Percentiles rank a stretch among this genome's conserved stretches.
Evolutionary conservation across 306 rosid genomes (phyloP).

Genomic region (apple (Malus domestica)): DNA sequence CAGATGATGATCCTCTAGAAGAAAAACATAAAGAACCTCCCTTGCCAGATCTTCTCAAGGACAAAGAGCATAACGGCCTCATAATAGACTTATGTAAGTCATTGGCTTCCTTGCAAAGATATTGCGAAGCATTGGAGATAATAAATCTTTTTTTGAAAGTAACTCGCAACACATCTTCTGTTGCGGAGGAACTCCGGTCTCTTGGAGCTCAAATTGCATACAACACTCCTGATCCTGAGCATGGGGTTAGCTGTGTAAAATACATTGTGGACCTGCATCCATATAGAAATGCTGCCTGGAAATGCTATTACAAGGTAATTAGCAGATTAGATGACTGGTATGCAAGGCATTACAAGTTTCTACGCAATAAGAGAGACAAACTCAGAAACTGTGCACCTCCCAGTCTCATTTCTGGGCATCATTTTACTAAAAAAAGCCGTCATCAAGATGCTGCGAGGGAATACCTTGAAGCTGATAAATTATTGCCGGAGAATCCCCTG

Average conservation of each 20-base stretch:
- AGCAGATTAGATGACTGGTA: conserved; percentile 74
- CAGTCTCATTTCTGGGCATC: conserved; percentile 66
- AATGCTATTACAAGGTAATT: conserved; percentile 90
- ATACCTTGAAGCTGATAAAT: conserved; percentile 83
- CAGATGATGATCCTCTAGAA: conserved; percentile 66
- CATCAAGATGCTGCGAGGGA: conserved; percentile 91
- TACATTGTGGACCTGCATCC: conserved; percentile 74
- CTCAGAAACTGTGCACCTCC: conserved; percentile 73
- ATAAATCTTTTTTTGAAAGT: conserved; percentile 59
- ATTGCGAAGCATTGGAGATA: conserved; percentile 74
- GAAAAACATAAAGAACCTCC: conserved; percentile 48
- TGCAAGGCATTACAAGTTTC: conserved; percentile 62
- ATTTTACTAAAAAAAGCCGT: conserved; percentile 55
- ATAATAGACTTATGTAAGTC: conserved; percentile 76
- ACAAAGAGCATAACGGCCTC: conserved; percentile 59
- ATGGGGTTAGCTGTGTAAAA: conserved; percentile 77
- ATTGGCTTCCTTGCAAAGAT: conserved; percentile 64
- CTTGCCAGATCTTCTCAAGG: conserved; percentile 56
- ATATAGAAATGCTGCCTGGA: conserved; percentile 81
- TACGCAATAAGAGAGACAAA: conserved; percentile 54
- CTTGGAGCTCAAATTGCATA: conserved; percentile 94
- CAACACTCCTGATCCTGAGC: conserved; percentile 75
- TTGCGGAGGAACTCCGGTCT: conserved; percentile 65
- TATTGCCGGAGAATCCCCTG: conserved; percentile 64
- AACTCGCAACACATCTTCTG: conserved; percentile 41